Percentiles rank a stretch among this genome's conserved stretches.
Conservation (phyloP, 805 yeast genomes). For the Metschnikowia lachancei region DNA sequence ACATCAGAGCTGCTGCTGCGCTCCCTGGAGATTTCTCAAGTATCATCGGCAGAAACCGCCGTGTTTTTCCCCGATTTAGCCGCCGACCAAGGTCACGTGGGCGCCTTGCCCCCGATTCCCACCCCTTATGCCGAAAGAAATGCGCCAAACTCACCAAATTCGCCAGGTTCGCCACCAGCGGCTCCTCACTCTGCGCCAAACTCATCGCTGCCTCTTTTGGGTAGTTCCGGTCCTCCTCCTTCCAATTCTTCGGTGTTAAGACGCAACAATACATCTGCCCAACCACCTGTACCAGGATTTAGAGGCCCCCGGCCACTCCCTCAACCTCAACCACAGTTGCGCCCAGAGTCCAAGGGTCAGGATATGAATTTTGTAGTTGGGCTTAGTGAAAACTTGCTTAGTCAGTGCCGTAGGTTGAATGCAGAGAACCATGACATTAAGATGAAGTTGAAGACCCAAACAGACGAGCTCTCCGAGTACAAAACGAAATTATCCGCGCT, state of each 20-base stretch:
- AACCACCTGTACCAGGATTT: conserved; percentile 18
- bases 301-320: conserved; percentile 12
- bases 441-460: conserved; percentile 39
- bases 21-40: neutral
- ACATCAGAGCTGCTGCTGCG: neutral
- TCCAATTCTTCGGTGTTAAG: conserved; percentile 12
- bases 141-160: neutral
- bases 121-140: conserved; percentile 2
- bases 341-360: conserved; percentile 49
- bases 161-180: too few species aligned
- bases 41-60: neutral
- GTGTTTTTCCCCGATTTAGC: conserved; percentile 1
- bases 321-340: conserved; percentile 31
- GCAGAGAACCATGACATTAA: conserved; percentile 57
- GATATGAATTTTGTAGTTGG: conserved; percentile 74
- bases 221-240: conserved; percentile 2
- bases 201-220: neutral
- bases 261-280: conserved; percentile 5
- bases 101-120: neutral
- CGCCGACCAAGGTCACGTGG: too few species aligned
- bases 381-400: conserved; percentile 65
- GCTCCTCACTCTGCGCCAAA: conserved; percentile 5
- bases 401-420: conserved; percentile 67
- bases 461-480: conserved; percentile 42
- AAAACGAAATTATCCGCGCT: conserved; percentile 36